phyloP scores from a whole-genome alignment of 805 yeast genomes.

The Kodamaea jinghongensis region DNA sequence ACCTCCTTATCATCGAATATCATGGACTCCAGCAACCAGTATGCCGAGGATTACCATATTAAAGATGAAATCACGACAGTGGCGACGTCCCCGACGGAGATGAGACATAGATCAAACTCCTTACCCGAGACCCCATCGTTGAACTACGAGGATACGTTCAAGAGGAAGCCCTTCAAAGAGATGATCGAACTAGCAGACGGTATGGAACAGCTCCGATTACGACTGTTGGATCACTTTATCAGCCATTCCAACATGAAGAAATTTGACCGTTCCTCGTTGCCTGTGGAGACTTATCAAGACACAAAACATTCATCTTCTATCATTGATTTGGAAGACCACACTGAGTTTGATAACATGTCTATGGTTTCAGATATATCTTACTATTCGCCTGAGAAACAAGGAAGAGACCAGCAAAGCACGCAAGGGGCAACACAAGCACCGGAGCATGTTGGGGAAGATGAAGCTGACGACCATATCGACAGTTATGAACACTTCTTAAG shows the following conservation, averaged over 20 bases:
- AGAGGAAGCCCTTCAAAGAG: conserved; percentile 8
- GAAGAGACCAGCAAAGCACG: background rate
- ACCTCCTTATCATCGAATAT: conserved; percentile 14
- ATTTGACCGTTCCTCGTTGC: background rate
- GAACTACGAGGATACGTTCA: background rate
- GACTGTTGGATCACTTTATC: conserved; percentile 23
- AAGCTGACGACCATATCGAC: conserved; percentile 23
- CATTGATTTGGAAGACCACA: conserved; percentile 10
- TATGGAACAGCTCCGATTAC: conserved; percentile 16
- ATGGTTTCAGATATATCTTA: conserved; percentile 22
- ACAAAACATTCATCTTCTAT: background rate
- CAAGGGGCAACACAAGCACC: background rate
- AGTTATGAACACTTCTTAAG: conserved; percentile 33
- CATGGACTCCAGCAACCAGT: conserved; percentile 9
- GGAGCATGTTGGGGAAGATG: background rate
- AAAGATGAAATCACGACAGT: conserved; percentile 8
- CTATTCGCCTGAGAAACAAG: conserved; percentile 17
- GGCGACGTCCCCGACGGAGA: conserved; percentile 12
- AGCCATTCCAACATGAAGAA: conserved; percentile 15
- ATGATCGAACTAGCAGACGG: conserved; percentile 6
- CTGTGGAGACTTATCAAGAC: background rate
- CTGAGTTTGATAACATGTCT: conserved; percentile 19
- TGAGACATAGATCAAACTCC: conserved; percentile 18
- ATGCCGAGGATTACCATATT: conserved; percentile 1
- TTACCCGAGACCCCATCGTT: conserved; percentile 15